Conservation (phyloP, 352 stramenopile genomes). For the Hyaloperonospora brassicae region DNA sequence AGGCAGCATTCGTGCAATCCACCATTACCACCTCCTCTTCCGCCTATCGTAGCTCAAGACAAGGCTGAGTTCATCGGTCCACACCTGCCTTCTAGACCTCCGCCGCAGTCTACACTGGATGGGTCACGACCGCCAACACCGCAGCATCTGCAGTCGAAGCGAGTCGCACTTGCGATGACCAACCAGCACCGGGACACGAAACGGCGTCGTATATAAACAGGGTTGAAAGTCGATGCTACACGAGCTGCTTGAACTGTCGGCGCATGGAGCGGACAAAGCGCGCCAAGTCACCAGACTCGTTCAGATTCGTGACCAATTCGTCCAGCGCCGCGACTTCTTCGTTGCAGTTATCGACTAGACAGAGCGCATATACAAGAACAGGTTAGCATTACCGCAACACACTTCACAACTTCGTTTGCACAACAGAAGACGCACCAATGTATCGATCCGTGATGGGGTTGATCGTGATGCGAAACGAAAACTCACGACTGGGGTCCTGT, state of each 20-base stretch:
- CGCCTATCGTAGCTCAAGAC: constrained; percentile 3
- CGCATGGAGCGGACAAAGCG: constrained; percentile 75
- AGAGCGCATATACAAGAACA: constrained; percentile 3
- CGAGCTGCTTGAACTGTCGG: constrained; percentile 63
- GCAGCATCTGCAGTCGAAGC: constrained; percentile 3
- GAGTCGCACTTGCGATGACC: not conserved
- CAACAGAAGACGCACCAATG: constrained; percentile 29
- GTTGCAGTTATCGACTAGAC: constrained; percentile 56
- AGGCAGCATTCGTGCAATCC: constrained; percentile 2
- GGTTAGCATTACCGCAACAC: not conserved
- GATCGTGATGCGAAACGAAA: constrained; percentile 68
- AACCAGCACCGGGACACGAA: constrained; percentile 23
- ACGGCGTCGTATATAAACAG: constrained; percentile 35
- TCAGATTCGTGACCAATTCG: constrained; percentile 52
- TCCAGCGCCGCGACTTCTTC: constrained; percentile 40
- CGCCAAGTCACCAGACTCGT: constrained; percentile 56
- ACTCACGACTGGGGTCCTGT: constrained; percentile 44
- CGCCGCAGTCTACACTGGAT: not conserved
- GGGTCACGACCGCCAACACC: constrained; percentile 1
- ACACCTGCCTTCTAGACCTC: constrained; percentile 21
- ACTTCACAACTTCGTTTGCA: not conserved
- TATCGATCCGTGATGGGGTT: constrained; percentile 48
- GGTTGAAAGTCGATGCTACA: constrained; percentile 23
- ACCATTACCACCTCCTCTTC: constrained; percentile 11
- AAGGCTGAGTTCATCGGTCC: constrained; percentile 41